Base-by-base conservation (phyloP, 106 monocot genomes). In the Xerophyta viscosa region DNA sequence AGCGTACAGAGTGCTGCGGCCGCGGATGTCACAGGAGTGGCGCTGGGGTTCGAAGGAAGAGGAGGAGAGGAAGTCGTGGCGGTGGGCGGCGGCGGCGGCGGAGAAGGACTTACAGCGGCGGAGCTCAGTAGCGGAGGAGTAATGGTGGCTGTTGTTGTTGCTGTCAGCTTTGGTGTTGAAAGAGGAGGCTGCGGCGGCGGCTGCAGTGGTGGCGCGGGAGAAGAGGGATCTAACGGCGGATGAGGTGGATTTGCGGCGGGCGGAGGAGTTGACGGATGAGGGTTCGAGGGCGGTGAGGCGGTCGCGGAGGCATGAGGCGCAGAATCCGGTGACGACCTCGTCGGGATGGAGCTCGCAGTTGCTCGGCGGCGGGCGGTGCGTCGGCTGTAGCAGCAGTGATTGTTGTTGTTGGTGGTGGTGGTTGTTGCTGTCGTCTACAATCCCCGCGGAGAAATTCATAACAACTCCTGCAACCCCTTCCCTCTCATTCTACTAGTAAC, bases 91-190 rank as follows among this genome's bases (percentile, higher is more conserved):
- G 61, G 0, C 66, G 43, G 26, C 63, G 36, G 60, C 57, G 28
- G 86, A 81, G 72, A 86, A 86, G 19, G 86, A 86, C 63, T 77
- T 77, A 66, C 77, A 86, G 12, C 86, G 80, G 13, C 86, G 80
- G 24, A 86, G 80, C 52, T 78, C 67, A 6, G 79, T 15, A 69
- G 24, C 37, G 61, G 37, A 55, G 20, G 39, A 49, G 63, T 12
- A 54, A 51, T 4, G 65, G 42, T 8, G 65, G n/a, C n/a, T n/a
- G n/a, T n/a, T n/a, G n/a, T n/a, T n/a, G n/a, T n/a, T n/a, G n/a
- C n/a, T n/a, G n/a, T n/a, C n/a, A n/a, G n/a, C n/a, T n/a, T n/a
- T n/a, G n/a, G n/a, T n/a, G n/a, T n/a, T n/a, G n/a, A 15, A 39
- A 3, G 39, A 39, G 15, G 39, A 39, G 39, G 28, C 12, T 24